Evolutionary conservation across 208 protist species (phyloP).

Genomic region (Endotrypanum monterogeii): DNA sequence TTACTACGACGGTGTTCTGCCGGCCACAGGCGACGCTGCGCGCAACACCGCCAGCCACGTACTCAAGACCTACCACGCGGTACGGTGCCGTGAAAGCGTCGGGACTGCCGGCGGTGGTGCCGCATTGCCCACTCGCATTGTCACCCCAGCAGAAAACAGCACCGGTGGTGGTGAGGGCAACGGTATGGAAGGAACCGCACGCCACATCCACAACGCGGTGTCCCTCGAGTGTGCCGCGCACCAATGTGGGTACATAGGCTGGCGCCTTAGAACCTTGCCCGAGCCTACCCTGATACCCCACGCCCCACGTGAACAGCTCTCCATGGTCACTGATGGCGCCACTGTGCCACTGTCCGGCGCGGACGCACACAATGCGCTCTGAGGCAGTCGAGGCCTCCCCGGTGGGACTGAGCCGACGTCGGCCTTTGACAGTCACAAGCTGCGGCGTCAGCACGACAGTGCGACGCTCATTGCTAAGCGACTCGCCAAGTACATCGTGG

Average conservation of each 20-base stretch:
- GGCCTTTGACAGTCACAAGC: slow-evolving; percentile 49
- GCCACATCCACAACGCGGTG: slow-evolving; percentile 71
- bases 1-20: slow-evolving; percentile 84
- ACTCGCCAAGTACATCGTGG: slow-evolving; percentile 54
- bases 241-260: slow-evolving; percentile 58
- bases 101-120: slow-evolving; percentile 32
- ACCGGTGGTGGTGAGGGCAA: slow-evolving; percentile 65
- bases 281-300: slow-evolving; percentile 86
- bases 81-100: slow-evolving; percentile 74
- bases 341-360: slow-evolving; percentile 89
- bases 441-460: slow-evolving; percentile 77
- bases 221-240: slow-evolving; percentile 62
- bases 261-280: slow-evolving; percentile 76
- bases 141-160: slow-evolving; percentile 89
- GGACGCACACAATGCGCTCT: slow-evolving; percentile 59
- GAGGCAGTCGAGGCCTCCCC: neutral
- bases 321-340: slow-evolving; percentile 75
- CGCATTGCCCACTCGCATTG: slow-evolving; percentile 82
- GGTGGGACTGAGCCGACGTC: neutral
- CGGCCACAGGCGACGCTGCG: slow-evolving; percentile 80
- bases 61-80: slow-evolving; percentile 78
- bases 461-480: slow-evolving; percentile 80
- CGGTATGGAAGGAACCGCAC: slow-evolving; percentile 88
- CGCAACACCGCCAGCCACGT: slow-evolving; percentile 72
- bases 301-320: slow-evolving; percentile 88